Evolutionary conservation across 345 rosid species (phyloP).

Genomic region (Mangifera indica): DNA sequence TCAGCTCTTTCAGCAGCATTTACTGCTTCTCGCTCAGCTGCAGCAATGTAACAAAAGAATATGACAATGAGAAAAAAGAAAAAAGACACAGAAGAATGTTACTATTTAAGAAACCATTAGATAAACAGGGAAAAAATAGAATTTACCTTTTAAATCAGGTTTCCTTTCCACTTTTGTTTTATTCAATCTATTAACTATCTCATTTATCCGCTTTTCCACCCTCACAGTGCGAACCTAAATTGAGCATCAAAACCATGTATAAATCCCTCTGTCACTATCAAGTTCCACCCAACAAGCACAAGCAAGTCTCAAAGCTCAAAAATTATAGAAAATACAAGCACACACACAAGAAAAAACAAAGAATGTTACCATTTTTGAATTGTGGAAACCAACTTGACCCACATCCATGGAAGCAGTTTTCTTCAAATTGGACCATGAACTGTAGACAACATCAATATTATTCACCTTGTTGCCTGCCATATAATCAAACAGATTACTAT

Average conservation of each 20-base stretch:
- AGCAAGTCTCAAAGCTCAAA: neutral
- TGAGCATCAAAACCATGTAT: constrained; percentile 22
- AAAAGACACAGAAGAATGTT: neutral
- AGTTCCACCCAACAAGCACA: neutral
- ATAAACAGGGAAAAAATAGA: neutral
- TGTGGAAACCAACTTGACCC: constrained; percentile 97
- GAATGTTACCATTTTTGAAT: constrained; percentile 70
- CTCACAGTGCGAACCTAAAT: constrained; percentile 78
- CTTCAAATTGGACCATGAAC: constrained; percentile 94
- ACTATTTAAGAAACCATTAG: neutral
- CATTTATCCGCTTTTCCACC: constrained; percentile 94
- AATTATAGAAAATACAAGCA: neutral
- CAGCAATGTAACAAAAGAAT: constrained; percentile 21
- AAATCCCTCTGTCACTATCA: constrained; percentile 4
- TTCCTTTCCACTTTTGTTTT: constrained; percentile 86
- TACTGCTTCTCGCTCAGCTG: constrained; percentile 93
- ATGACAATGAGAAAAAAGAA: neutral
- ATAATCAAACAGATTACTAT: neutral
- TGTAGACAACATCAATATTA: constrained; percentile 91
- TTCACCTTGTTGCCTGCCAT: constrained; percentile 91
- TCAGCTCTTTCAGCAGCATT: constrained; percentile 90
- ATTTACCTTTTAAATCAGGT: constrained; percentile 86
- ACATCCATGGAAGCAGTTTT: constrained; percentile 98
- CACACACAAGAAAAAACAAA: neutral
- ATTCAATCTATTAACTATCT: constrained; percentile 88